Evolutionary conservation across 306 rosid genomes (phyloP).

Genomic region (Quillaja saponaria): DNA sequence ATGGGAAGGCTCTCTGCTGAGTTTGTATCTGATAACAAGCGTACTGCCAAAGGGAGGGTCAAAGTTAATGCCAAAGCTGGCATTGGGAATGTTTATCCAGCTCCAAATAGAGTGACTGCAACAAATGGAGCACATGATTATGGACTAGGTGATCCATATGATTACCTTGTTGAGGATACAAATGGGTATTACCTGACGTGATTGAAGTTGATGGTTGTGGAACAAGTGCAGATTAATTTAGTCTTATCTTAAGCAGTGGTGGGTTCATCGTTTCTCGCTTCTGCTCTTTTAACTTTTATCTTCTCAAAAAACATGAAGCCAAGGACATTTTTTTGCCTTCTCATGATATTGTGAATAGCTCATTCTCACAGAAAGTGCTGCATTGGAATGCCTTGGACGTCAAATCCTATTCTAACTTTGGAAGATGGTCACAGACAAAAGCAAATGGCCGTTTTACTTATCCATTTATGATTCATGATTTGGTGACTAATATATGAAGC

Average conservation of each 20-base stretch:
- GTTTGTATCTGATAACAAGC: conserved; percentile 77
- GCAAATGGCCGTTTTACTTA: conserved; percentile 27
- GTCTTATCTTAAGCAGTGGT: conserved; percentile 32
- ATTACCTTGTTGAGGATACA: conserved; percentile 65
- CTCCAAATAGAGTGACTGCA: conserved; percentile 54
- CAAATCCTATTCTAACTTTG: conserved; percentile 48
- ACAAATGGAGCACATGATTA: conserved; percentile 63
- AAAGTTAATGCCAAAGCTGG: conserved; percentile 65
- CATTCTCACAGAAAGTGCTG: conserved; percentile 43
- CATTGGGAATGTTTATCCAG: conserved; percentile 56
- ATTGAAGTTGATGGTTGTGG: conserved; percentile 32
- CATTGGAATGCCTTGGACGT: conserved; percentile 37
- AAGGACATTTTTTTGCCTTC: conserved; percentile 58
- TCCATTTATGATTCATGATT: conserved; percentile 36
- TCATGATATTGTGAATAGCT: conserved; percentile 60
- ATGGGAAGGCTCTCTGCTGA: conserved; percentile 98
- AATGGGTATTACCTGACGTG: conserved; percentile 63
- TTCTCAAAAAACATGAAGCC: conserved; percentile 36
- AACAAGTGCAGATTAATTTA: conserved; percentile 36
- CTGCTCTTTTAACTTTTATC: conserved; percentile 11
- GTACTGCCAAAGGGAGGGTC: conserved; percentile 71
- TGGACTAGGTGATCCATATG: conserved; percentile 63
- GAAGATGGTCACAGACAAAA: conserved; percentile 31
- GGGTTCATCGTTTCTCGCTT: conserved; percentile 25
- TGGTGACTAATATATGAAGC: conserved; percentile 37